phyloP scores from a whole-genome alignment of 179 eudicot genomes.

The Carnegiea gigantea region DNA sequence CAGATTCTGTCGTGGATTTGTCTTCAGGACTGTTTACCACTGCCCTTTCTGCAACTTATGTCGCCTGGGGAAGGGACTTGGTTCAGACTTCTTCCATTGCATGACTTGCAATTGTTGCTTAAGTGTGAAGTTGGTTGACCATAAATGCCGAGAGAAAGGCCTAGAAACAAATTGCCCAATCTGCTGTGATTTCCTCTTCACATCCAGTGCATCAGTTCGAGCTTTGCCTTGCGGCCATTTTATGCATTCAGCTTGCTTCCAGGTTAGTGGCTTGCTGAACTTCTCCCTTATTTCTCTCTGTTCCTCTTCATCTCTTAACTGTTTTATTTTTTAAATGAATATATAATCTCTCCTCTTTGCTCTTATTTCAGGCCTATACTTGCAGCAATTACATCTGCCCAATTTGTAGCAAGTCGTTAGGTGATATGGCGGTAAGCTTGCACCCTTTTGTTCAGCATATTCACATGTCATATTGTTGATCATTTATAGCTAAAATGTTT shows the following conservation, averaged over 20 bases:
- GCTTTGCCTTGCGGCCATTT: conserved; percentile 96
- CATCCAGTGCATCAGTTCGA: conserved; percentile 86
- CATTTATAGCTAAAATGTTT: not conserved
- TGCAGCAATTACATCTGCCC: conserved; percentile 91
- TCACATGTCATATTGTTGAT: not conserved
- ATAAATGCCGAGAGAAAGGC: conserved; percentile 92
- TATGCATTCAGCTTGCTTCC: conserved; percentile 99
- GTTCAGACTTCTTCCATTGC: conserved; percentile 89
- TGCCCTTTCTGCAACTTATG: conserved; percentile 98
- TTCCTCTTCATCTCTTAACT: not conserved
- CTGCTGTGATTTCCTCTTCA: conserved; percentile 95
- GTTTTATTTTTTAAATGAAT: not conserved
- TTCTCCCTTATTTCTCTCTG: not conserved
- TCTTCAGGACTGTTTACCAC: conserved; percentile 83
- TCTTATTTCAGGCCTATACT: conserved; percentile 71
- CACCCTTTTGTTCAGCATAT: conserved; percentile 4
- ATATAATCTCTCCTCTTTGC: conserved; percentile 4
- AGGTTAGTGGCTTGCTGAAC: conserved; percentile 42
- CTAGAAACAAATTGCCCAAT: conserved; percentile 95
- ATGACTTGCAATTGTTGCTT: conserved; percentile 94
- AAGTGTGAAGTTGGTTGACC: conserved; percentile 66
- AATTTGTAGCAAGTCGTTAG: conserved; percentile 86
- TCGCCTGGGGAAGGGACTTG: conserved; percentile 92
- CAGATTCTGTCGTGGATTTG: conserved; percentile 15
- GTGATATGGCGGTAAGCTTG: conserved; percentile 88